Base-by-base conservation (phyloP, 176 grass and related monocot genomes). In the Ensete ventricosum region DNA sequence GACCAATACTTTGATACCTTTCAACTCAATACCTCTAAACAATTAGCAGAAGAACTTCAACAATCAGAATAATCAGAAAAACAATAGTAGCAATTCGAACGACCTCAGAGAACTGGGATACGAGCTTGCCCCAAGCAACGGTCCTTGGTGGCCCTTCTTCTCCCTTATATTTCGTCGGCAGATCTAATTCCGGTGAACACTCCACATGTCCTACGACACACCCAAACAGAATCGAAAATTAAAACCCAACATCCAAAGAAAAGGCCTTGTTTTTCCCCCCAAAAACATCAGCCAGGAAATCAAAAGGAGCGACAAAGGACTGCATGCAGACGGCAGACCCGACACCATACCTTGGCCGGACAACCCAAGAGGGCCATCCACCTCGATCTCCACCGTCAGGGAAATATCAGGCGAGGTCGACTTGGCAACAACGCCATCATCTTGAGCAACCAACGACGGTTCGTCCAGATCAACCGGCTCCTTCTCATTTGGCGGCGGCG, bases 101-200 rank as follows among this genome's bases (percentile, higher is more conserved):
- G 48, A 70, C 67, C 67, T 70, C 43, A 70, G 67, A 70, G 67
- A 70, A 70, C 23, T 27, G 53, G 2, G 72, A 74, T 19, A 74
- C 72, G 27, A 74, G 72, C 52, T 74, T 74, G 21, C 72, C 72
- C 72, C 72, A 74, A 13, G 72, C 72, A 55, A 16, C 21, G 6
- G 12, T 13, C 52, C 14, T 57, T 9, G 52, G 8, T 17, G 23
- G 24, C 25, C 53, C 69, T 29, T 11, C 67, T 17, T 50, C 72
- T 74, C 57, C 72, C 29, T 16, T 48, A n/a, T 74, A 22, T 26
- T 74, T 74, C 23, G 22, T 57, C 17, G 53, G 13, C 24, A 55
- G 72, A 55, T 74, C 53, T 27, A 55, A 54, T 53, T 27, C 48
- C 14, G 72, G 53, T 6, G 72, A 27, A 34, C 22, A 24, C 22